Evolutionary conservation across 768 basidiomycete species (phyloP), one percentile per base, ranked within the genome.

Genomic region (Dioszegia crocea): DNA sequence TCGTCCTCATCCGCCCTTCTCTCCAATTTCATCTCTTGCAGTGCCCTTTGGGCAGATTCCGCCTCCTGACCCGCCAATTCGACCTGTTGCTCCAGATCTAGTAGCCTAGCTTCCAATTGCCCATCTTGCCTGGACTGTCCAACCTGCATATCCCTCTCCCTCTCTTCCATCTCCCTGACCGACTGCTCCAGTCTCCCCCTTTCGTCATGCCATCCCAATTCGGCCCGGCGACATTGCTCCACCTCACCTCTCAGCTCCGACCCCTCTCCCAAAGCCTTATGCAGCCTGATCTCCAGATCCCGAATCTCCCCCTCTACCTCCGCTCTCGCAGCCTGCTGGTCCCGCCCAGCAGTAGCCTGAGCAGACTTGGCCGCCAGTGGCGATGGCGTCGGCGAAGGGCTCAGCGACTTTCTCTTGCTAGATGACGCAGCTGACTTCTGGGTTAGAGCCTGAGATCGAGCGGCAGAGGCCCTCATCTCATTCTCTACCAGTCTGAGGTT

Each of bases 1-100:
- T 64, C 59, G 44, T 63, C 33, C 39, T 51, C 43, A 21, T 55
- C 83, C 17, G 80, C 81, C 43, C 76, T 70, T 43, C 86, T 80
- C 56, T 84, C 80, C 39, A 27, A n/a, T 27, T 36, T 54, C n/a
- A 53, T 14, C 17, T 33, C 27, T 24, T 30, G 40, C 46, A 59
- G 24, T 44, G 38, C 53, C 14, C 33, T 9, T 30, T 40, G n/a
- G 23, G 52, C 16, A 4, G 19, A 79, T 61, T 56, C 57, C 43
- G 65, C 24, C 74, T 79, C 8, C 33, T 33, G 33, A 6, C 14
- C 8, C 14, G 33, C 33, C 33, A 33, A 33, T 6, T 33, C 33
- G 14, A 33, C 8, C 33, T 33, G 6, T 33, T 14, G 33, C 33
- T 33, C 33, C 60, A 82, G 80, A 63, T 26, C 63, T 60, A 14